Percentiles rank a stretch among this genome's conserved stretches.
These are phyloP conservation scores for Aureobasidium zeae DNA, from an alignment of 2,329 filamentous ascomycete genomes.

Conservation along the genomic window DNA sequence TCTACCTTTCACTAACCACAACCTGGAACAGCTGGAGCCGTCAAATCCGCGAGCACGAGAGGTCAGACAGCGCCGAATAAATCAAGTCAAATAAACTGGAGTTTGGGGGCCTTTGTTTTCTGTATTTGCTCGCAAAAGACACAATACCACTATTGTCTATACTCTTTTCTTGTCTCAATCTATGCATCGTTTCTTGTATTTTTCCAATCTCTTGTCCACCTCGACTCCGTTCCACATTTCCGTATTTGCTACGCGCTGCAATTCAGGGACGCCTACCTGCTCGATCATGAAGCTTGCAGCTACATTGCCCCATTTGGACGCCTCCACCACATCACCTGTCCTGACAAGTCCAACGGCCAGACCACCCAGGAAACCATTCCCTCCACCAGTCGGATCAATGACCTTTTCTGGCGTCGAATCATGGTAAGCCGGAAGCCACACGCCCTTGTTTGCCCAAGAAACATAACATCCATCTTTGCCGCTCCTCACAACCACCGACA, in stretches of 20 bases:
- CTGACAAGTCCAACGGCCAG: slow-evolving; percentile 48
- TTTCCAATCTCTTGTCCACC: slow-evolving; percentile 31
- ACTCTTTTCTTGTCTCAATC: background rate
- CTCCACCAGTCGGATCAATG: slow-evolving; percentile 87
- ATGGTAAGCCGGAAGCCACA: slow-evolving; percentile 74
- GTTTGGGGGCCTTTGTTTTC: slow-evolving; percentile 10
- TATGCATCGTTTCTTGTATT: slow-evolving; percentile 19
- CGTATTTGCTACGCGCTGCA: slow-evolving; percentile 30
- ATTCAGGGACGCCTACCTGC: slow-evolving; percentile 71
- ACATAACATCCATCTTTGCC: slow-evolving; percentile 63
- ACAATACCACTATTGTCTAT: slow-evolving; percentile 13
- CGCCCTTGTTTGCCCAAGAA: slow-evolving; percentile 29
- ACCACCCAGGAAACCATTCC: slow-evolving; percentile 74
- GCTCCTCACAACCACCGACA: slow-evolving; percentile 59
- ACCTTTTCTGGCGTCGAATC: slow-evolving; percentile 44
- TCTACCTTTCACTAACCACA: slow-evolving; percentile 5
- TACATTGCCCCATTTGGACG: slow-evolving; percentile 67
- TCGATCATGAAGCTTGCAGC: slow-evolving; percentile 91
- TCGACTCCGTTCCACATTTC: slow-evolving; percentile 43
- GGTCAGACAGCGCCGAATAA: slow-evolving; percentile 5
- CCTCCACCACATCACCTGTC: slow-evolving; percentile 53
- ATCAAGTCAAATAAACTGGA: background rate
- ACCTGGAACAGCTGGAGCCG: slow-evolving; percentile 54
- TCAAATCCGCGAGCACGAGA: slow-evolving; percentile 61
- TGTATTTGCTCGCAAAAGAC: too few species aligned